Evolutionary conservation across 1,284 basidiomycete species (phyloP).

Genomic region (Limonomyces culmigenus): DNA sequence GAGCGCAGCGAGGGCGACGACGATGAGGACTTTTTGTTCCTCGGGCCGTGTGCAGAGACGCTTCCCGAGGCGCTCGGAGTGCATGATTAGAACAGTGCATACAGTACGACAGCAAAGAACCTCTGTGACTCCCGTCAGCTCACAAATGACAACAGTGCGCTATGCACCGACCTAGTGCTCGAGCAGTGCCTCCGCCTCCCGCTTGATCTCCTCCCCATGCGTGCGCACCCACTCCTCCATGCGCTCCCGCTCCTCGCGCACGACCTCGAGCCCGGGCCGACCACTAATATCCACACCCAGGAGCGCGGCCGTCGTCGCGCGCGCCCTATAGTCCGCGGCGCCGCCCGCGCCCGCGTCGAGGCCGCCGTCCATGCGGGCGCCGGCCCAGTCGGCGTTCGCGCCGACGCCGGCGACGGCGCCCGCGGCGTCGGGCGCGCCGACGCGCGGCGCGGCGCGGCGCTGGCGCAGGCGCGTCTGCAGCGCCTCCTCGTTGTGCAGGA

Average conservation of each 20-base stretch:
- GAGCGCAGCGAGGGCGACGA: conserved; percentile 25
- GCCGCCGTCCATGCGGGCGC: conserved; percentile 3
- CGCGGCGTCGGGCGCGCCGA: too few species aligned
- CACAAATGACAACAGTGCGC: too few species aligned
- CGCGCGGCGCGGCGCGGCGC: conserved; percentile 2
- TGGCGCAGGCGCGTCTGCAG: conserved; percentile 3
- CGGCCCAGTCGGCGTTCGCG: too few species aligned
- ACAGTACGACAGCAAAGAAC: too few species aligned
- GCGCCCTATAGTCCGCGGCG: conserved; percentile 19
- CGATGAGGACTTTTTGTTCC: conserved; percentile 29
- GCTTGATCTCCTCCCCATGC: conserved; percentile 11
- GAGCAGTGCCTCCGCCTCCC: too few species aligned
- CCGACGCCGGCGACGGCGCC: too few species aligned
- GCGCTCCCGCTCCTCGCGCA: conserved; percentile 29
- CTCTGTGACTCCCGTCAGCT: too few species aligned
- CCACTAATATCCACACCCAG: conserved; percentile 32
- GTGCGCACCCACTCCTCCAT: conserved; percentile 13
- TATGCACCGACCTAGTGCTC: too few species aligned
- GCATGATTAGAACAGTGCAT: too few species aligned
- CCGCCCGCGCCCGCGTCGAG: conserved; percentile 7
- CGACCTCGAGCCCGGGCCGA: conserved; percentile 33
- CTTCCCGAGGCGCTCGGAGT: conserved; percentile 12
- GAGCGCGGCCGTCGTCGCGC: conserved; percentile 33
- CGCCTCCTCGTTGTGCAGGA: conserved; percentile 7
- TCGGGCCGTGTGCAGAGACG: conserved; percentile 27